Percentiles rank a stretch among this genome's conserved stretches.
These are phyloP conservation scores for Bauhinia variegata DNA, from an alignment of 306 rosid genomes.

Conservation along the genomic window DNA sequence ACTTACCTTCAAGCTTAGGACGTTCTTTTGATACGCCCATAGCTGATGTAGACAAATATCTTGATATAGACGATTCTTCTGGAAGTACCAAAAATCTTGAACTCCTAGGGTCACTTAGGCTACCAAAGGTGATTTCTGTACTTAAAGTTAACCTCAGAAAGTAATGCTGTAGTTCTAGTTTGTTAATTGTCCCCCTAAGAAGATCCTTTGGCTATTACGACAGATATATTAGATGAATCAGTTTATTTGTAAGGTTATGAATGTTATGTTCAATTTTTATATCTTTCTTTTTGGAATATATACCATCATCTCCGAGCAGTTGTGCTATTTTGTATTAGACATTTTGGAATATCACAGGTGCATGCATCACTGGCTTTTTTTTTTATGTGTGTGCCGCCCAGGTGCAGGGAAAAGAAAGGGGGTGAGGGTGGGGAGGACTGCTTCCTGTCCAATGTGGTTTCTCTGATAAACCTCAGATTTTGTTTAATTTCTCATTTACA, in stretches of 20 bases:
- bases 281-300: slow-evolving; percentile 2
- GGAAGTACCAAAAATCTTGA: slow-evolving; percentile 53
- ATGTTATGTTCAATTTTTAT: slow-evolving; percentile 24
- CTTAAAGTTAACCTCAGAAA: slow-evolving; percentile 29
- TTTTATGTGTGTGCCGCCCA: background rate
- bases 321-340: slow-evolving; percentile 1
- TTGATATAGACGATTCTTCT: slow-evolving; percentile 43
- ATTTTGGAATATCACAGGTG: background rate
- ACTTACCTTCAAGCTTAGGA: slow-evolving; percentile 69
- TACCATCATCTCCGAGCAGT: slow-evolving; percentile 17
- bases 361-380: too few species aligned
- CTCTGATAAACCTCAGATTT: slow-evolving; percentile 23
- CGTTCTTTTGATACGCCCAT: slow-evolving; percentile 70
- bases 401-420: too few species aligned
- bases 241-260: background rate
- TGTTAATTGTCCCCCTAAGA: slow-evolving; percentile 14
- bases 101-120: slow-evolving; percentile 54
- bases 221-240: slow-evolving; percentile 14
- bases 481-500: slow-evolving; percentile 5
- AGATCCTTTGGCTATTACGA: slow-evolving; percentile 16
- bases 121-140: slow-evolving; percentile 62
- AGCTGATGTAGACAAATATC: slow-evolving; percentile 37
- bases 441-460: slow-evolving; percentile 3
- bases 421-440: too few species aligned
- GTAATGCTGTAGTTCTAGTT: slow-evolving; percentile 28